phyloP scores from a whole-genome alignment of 768 basidiomycete species.

The Kwoniella heveanensis region DNA sequence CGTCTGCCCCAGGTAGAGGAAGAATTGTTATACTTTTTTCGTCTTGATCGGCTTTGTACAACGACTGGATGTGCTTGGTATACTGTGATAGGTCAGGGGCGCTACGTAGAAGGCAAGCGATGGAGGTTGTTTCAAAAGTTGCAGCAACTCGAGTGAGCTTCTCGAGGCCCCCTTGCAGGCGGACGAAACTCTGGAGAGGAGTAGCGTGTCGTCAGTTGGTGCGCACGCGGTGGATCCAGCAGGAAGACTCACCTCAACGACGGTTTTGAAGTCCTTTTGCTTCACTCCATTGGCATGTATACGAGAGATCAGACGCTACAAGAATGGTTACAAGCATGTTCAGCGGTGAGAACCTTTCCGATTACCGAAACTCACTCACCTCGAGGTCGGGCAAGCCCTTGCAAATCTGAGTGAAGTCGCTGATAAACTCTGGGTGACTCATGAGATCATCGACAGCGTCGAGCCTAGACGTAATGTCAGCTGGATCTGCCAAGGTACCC shows the following conservation, averaged over 20 bases:
- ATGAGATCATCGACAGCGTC: slow-evolving; percentile 94
- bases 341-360: no score
- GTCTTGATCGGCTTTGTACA: slow-evolving; percentile 62
- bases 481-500: no score
- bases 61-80: slow-evolving; percentile 70
- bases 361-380: no score
- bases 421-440: slow-evolving; percentile 73
- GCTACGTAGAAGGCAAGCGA: slow-evolving; percentile 71
- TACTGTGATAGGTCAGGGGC: slow-evolving; percentile 77
- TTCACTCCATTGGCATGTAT: slow-evolving; percentile 91
- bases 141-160: slow-evolving; percentile 65
- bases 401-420: slow-evolving; percentile 71
- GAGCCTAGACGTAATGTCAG: slow-evolving; percentile 61
- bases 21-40: slow-evolving; percentile 63
- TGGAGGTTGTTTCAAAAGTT: slow-evolving; percentile 74
- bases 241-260: slow-evolving; percentile 65
- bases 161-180: slow-evolving; percentile 68
- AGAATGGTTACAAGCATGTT: slow-evolving; percentile 4
- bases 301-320: slow-evolving; percentile 90
- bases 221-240: not conserved
- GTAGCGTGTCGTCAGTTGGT: not conserved
- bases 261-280: slow-evolving; percentile 82
- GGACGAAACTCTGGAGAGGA: slow-evolving; percentile 68
- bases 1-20: slow-evolving; percentile 82
- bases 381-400: slow-evolving; percentile 76